Percentiles rank a stretch among this genome's conserved stretches.
Evolutionary conservation across 495 filamentous ascomycete genomes (phyloP).

Genomic region (Hyaloscypha hepaticicola): DNA sequence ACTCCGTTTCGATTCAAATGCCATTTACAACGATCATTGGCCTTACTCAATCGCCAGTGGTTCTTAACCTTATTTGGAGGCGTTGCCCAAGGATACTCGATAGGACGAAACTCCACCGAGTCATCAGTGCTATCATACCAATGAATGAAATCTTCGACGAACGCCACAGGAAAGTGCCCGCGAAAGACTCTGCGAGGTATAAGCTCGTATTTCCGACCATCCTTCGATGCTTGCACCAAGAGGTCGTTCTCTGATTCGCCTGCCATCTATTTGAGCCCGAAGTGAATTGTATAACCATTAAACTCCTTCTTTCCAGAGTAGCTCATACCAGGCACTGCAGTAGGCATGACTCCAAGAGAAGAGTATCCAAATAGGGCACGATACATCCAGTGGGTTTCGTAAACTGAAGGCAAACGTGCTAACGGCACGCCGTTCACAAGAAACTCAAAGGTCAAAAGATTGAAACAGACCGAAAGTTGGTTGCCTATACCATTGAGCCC

Average conservation of each 20-base stretch:
- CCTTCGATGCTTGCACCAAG: slow-evolving; percentile 19
- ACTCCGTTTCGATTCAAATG: neutral
- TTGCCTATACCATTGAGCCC: neutral
- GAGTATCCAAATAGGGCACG: slow-evolving; percentile 38
- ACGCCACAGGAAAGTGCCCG: slow-evolving; percentile 43
- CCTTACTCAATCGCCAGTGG: neutral
- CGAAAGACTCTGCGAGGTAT: slow-evolving; percentile 41
- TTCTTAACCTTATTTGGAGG: neutral
- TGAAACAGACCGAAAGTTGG: slow-evolving; percentile 39
- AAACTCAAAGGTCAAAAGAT: slow-evolving; percentile 47
- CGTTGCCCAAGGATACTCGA: slow-evolving; percentile 37
- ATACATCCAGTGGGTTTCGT: slow-evolving; percentile 36
- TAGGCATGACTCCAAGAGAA: slow-evolving; percentile 31
- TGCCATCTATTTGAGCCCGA: neutral
- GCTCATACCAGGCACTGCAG: slow-evolving; percentile 30
- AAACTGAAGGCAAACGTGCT: slow-evolving; percentile 39
- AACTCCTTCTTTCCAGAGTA: slow-evolving; percentile 22
- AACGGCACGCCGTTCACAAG: slow-evolving; percentile 49
- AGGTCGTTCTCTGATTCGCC: slow-evolving; percentile 7
- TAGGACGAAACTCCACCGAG: slow-evolving; percentile 47
- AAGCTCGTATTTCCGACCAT: slow-evolving; percentile 35
- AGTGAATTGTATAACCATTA: slow-evolving; percentile 15
- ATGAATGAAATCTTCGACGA: slow-evolving; percentile 48
- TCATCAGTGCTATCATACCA: slow-evolving; percentile 44
- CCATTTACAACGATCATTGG: neutral